Conservation (phyloP, 148 eudicot species). For the Suaeda aralocaspica region DNA sequence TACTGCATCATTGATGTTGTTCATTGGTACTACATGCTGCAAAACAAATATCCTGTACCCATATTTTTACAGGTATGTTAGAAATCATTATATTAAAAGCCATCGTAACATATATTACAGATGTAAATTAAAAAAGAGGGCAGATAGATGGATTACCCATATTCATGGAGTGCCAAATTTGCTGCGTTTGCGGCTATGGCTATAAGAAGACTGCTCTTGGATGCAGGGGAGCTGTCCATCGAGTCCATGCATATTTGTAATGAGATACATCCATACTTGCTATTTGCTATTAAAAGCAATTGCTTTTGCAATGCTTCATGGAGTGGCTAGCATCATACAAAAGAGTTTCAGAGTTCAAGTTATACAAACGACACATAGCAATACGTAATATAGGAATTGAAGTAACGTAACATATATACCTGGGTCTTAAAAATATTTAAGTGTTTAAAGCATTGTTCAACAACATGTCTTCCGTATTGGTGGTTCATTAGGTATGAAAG, state of each 20-base stretch:
- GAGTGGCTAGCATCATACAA: neutral
- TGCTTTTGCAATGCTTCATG: no score
- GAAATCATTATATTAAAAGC: neutral
- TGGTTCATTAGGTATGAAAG: neutral
- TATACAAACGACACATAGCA: no score
- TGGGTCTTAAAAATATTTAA: slow-evolving; percentile 5
- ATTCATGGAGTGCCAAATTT: neutral
- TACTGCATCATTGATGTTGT: neutral
- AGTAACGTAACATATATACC: no score
- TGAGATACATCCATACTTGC: slow-evolving; percentile 17
- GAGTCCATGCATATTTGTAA: slow-evolving; percentile 14
- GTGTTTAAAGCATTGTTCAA: slow-evolving; percentile 13
- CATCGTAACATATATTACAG: no score
- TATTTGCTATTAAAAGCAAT: slow-evolving; percentile 3
- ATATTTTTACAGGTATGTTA: no score
- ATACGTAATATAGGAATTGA: no score
- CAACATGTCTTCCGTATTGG: slow-evolving; percentile 6
- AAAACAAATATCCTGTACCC: slow-evolving; percentile 18
- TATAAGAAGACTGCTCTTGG: neutral
- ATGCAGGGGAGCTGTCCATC: neutral
- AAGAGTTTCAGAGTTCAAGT: no score
- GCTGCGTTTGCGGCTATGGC: neutral
- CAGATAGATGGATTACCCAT: slow-evolving; percentile 6
- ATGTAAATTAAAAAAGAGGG: no score
- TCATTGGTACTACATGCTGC: slow-evolving; percentile 15